Evolutionary conservation across 2,329 filamentous ascomycete species (phyloP).

Genomic region (Monosporascus cannonballus): DNA sequence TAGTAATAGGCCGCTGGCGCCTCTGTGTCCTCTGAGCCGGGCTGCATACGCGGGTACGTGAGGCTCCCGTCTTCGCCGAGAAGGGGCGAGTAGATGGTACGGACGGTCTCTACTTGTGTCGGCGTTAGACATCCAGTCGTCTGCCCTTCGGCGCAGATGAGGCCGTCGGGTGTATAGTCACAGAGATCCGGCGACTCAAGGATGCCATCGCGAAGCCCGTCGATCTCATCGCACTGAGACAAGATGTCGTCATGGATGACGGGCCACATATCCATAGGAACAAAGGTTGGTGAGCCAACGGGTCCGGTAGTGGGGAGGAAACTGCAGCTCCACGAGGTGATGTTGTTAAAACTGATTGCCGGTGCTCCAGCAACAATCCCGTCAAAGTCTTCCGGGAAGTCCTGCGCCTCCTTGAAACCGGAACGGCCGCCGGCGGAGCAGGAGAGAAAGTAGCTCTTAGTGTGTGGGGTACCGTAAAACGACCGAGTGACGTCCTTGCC

Average conservation of each 20-base stretch:
- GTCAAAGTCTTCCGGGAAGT: conserved; percentile 50
- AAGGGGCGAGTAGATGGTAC: conserved; percentile 5
- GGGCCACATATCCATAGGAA: neutral
- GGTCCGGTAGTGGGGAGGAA: conserved; percentile 33
- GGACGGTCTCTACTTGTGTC: conserved; percentile 7
- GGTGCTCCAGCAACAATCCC: conserved; percentile 44
- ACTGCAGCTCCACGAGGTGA: conserved; percentile 33
- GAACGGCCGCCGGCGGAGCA: conserved; percentile 55
- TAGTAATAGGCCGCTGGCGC: conserved; percentile 31
- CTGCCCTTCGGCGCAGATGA: conserved; percentile 4
- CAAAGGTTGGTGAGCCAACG: neutral
- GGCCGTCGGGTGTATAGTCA: conserved; percentile 4
- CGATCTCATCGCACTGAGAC: conserved; percentile 9
- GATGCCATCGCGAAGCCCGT: conserved; percentile 10
- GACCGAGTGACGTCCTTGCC: conserved; percentile 41
- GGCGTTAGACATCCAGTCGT: conserved; percentile 3
- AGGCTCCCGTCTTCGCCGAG: conserved; percentile 28
- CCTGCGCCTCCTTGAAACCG: conserved; percentile 46
- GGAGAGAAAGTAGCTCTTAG: conserved; percentile 47
- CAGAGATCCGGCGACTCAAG: conserved; percentile 10
- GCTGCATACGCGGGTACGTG: conserved; percentile 45
- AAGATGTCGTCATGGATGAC: neutral
- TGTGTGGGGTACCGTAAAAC: conserved; percentile 36
- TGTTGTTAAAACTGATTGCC: conserved; percentile 30
- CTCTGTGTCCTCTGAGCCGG: conserved; percentile 34